Conservation (phyloP, 73 alveolate species). For the Paramecium bursaria region DNA sequence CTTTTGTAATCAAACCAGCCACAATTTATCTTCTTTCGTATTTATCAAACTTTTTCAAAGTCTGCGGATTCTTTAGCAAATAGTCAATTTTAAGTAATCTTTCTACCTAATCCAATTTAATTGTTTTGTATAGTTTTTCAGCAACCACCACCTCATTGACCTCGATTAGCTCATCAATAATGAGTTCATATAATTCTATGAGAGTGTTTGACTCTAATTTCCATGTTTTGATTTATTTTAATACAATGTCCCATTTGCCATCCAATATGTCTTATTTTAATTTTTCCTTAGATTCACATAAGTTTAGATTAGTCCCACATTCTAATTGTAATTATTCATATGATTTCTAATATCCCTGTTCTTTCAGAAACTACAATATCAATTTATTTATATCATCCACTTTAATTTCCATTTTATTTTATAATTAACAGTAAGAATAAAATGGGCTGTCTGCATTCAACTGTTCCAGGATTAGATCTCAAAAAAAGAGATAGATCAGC, state of each 20-base stretch:
- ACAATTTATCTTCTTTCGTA: constrained; percentile 35
- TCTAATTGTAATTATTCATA: constrained; percentile 13
- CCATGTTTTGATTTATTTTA: neutral
- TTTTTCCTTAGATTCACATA: constrained; percentile 27
- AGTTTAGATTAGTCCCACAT: constrained; percentile 6
- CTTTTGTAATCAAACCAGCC: neutral
- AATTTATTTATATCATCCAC: constrained; percentile 25
- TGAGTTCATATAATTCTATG: constrained; percentile 22
- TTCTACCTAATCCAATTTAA: constrained; percentile 3
- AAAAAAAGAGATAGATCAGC: too few relatives aligned
- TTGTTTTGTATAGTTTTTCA: neutral
- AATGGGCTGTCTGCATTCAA: too few relatives aligned
- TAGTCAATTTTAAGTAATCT: constrained; percentile 32
- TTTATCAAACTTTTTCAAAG: neutral
- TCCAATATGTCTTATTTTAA: neutral
- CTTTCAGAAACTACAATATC: constrained; percentile 18
- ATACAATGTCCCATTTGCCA: constrained; percentile 46
- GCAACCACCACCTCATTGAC: constrained; percentile 41
- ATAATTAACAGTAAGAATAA: too few relatives aligned
- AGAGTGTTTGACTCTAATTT: neutral
- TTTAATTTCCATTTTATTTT: constrained; percentile 52
- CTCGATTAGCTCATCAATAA: constrained; percentile 35
- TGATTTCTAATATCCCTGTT: constrained; percentile 17
- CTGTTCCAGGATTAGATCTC: too few relatives aligned
- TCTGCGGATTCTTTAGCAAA: constrained; percentile 37